A percentile compares a stretch with the other conserved stretches of the same genome.
These are phyloP conservation scores for Microdochium paspali DNA, from an alignment of 2,329 filamentous ascomycete genomes.

Conservation along the genomic window DNA sequence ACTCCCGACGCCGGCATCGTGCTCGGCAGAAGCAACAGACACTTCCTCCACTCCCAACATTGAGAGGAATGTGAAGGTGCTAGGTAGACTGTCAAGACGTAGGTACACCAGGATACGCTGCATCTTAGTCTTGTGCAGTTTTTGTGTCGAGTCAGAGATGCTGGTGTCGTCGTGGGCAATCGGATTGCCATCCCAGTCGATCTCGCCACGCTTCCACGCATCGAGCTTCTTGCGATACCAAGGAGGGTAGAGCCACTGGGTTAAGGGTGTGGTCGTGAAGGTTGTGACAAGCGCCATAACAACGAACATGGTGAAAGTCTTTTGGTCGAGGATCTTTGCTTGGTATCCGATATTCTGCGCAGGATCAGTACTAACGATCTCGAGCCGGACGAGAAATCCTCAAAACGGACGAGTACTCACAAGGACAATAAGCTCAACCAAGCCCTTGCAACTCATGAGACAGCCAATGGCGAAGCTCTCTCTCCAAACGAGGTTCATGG, in stretches of 20 bases:
- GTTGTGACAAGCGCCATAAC: conserved; percentile 76
- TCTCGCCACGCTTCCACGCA: conserved; percentile 50
- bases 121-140: conserved; percentile 30
- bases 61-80: conserved; percentile 73
- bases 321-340: conserved; percentile 58
- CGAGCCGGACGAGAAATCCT: too few relatives aligned
- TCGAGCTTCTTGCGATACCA: conserved; percentile 68
- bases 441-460: conserved; percentile 93
- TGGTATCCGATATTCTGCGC: conserved; percentile 59
- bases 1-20: conserved; percentile 12
- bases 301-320: conserved; percentile 73
- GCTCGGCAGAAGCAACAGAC: conserved; percentile 10
- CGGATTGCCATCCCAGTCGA: conserved; percentile 72
- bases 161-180: conserved; percentile 30
- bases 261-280: conserved; percentile 62
- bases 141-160: conserved; percentile 18
- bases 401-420: too few relatives aligned
- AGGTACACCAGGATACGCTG: conserved; percentile 70
- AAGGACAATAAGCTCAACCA: conserved; percentile 91
- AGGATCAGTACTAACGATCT: background rate
- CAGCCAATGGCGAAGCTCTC: conserved; percentile 83
- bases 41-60: conserved; percentile 52
- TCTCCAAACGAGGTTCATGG: conserved; percentile 76
- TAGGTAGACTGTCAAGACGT: conserved; percentile 74
- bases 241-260: conserved; percentile 57